Conservation (phyloP, 2,329 filamentous ascomycete species). For the Aspergillus intermedius region DNA sequence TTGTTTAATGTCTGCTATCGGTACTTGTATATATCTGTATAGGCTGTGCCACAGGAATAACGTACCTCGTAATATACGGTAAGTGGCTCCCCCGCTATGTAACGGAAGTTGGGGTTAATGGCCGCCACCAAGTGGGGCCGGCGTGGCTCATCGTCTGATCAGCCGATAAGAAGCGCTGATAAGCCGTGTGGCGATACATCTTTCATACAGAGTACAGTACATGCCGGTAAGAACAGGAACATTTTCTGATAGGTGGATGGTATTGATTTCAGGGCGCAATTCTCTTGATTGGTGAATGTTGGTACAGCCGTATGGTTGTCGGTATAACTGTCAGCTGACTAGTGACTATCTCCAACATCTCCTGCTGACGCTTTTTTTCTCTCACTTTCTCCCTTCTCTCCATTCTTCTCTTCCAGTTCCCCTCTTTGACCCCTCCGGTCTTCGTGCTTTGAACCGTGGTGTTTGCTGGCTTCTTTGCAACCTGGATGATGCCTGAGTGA, state of each 20-base stretch:
- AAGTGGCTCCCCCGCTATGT: no score
- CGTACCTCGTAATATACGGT: no score
- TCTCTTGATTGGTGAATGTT: no score
- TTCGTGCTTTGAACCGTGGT: not conserved
- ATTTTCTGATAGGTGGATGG: not conserved
- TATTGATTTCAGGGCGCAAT: not conserved
- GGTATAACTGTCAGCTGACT: slow-evolving; percentile 9
- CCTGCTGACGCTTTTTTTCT: not conserved
- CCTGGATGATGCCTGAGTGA: slow-evolving; percentile 12
- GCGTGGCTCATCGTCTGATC: not conserved
- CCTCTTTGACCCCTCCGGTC: not conserved
- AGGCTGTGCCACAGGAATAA: no score
- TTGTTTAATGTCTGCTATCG: no score
- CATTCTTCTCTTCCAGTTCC: not conserved
- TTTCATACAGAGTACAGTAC: not conserved
- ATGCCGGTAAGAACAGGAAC: not conserved
- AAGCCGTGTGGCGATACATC: not conserved
- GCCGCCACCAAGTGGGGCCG: not conserved
- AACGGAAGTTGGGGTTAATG: not conserved
- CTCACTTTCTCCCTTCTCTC: slow-evolving; percentile 1
- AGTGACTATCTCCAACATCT: not conserved
- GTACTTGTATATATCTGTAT: no score
- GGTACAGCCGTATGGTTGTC: not conserved
- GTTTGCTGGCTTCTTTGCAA: not conserved
- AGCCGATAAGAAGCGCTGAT: not conserved